Conservation (phyloP, 2,329 filamentous ascomycete species). For the Hypoxylon sp. region DNA sequence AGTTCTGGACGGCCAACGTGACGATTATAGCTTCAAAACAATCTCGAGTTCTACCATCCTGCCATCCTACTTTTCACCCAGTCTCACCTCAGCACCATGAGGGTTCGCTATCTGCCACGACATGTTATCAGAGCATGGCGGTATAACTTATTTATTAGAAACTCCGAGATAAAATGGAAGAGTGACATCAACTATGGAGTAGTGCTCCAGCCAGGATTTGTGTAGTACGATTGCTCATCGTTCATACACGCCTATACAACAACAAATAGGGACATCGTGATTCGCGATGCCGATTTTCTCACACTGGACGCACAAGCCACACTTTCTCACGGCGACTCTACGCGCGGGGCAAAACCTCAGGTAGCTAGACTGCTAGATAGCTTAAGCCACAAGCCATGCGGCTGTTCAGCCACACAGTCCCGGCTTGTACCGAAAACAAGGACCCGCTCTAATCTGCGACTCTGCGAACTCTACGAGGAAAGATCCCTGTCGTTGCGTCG, state of each 20-base stretch:
- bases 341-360: no score
- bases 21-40: neutral
- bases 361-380: no score
- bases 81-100: neutral
- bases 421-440: neutral
- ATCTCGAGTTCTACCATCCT: neutral
- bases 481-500: neutral
- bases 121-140: neutral
- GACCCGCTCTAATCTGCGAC: constrained; percentile 18
- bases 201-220: neutral
- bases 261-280: neutral
- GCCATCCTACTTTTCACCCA: neutral
- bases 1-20: neutral
- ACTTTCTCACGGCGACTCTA: neutral
- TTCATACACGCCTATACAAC: neutral
- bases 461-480: neutral
- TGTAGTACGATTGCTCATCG: neutral
- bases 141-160: neutral
- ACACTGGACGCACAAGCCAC: neutral
- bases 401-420: constrained; percentile 2
- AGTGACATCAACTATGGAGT: neutral
- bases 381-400: neutral
- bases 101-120: neutral
- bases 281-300: neutral
- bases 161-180: neutral